phyloP scores from a whole-genome alignment of 306 rosid species.

The Echinosophora koreensis region DNA sequence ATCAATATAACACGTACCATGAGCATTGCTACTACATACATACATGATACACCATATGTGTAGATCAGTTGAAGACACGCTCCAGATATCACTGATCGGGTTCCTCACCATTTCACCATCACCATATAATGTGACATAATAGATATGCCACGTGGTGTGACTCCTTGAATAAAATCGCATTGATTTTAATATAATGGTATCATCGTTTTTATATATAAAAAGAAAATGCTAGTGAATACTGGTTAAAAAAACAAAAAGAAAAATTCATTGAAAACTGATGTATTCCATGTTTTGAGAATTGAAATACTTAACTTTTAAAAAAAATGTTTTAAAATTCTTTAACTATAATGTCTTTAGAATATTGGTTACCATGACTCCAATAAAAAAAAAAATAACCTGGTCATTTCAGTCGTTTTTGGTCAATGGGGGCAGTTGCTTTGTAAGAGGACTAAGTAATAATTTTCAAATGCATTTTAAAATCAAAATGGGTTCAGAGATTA shows the following conservation, averaged over 20 bases:
- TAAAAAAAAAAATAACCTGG: too few species aligned
- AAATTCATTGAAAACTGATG: too few species aligned
- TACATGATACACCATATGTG: too few species aligned
- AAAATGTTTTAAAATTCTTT: too few species aligned
- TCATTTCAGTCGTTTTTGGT: background rate
- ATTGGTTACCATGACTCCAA: too few species aligned
- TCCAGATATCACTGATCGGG: background rate
- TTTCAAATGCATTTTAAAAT: slow-evolving; percentile 10
- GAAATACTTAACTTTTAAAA: too few species aligned
- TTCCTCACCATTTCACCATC: background rate
- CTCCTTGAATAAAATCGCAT: background rate
- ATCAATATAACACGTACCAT: background rate
- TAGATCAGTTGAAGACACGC: background rate
- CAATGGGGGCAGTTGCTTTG: slow-evolving; percentile 12
- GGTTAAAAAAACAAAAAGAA: too few species aligned
- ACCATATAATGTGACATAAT: background rate
- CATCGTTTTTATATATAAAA: background rate
- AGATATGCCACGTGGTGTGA: background rate
- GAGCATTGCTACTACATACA: background rate
- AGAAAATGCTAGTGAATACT: background rate
- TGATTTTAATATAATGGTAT: too few species aligned
- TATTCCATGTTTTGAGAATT: too few species aligned
- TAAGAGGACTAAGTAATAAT: background rate
- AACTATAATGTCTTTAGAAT: too few species aligned
- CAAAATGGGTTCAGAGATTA: slow-evolving; percentile 31